Conservation (phyloP, 164 flowering plant genomes). For the Magnolia officinalis region DNA sequence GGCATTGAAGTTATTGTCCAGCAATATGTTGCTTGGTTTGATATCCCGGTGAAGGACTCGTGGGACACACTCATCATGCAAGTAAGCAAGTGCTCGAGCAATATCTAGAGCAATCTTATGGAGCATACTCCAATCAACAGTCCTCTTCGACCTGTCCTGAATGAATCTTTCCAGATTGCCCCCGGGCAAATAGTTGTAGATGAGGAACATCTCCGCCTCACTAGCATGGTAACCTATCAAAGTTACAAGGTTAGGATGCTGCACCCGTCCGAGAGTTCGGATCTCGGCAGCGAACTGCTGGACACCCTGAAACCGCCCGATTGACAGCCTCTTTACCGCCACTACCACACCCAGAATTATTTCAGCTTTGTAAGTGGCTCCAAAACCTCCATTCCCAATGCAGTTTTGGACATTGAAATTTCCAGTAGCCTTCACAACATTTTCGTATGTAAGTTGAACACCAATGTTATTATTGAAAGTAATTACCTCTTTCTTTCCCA, state of each 20-base stretch:
- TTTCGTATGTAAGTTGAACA: constrained; percentile 60
- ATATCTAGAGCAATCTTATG: constrained; percentile 85
- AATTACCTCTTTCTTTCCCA: constrained; percentile 56
- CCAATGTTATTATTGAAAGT: constrained; percentile 62
- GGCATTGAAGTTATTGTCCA: constrained; percentile 81
- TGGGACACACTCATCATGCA: constrained; percentile 87
- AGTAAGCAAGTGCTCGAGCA: constrained; percentile 82
- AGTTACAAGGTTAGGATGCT: constrained; percentile 80
- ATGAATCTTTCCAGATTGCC: constrained; percentile 86
- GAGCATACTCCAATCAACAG: constrained; percentile 77
- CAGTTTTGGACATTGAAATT: constrained; percentile 73
- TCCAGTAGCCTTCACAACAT: constrained; percentile 71
- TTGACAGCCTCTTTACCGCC: constrained; percentile 76
- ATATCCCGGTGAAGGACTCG: constrained; percentile 94
- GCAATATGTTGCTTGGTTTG: constrained; percentile 85
- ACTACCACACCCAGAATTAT: constrained; percentile 60
- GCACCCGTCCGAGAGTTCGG: constrained; percentile 75
- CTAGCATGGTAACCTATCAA: constrained; percentile 88
- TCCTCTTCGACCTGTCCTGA: constrained; percentile 67
- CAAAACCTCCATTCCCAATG: constrained; percentile 93
- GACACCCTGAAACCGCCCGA: constrained; percentile 81
- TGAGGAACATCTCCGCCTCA: constrained; percentile 83
- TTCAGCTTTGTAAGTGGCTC: constrained; percentile 94
- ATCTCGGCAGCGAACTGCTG: constrained; percentile 90
- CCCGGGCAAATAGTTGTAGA: constrained; percentile 80